phyloP scores from a whole-genome alignment of 108 stramenopile species.

The Chaetoceros tenuissimus region DNA sequence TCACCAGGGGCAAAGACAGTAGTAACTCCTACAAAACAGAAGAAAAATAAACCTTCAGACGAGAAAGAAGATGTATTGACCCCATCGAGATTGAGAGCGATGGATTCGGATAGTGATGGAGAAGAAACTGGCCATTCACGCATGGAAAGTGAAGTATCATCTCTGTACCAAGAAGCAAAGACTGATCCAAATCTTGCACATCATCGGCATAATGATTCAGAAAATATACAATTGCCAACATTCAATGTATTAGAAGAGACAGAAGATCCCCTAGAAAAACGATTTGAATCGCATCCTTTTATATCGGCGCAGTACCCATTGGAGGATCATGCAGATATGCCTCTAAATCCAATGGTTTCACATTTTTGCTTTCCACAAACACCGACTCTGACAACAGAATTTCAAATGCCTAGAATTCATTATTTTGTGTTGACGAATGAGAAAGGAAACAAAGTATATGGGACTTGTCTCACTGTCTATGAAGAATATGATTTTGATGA shows the following conservation, averaged over 20 bases:
- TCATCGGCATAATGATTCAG: background rate
- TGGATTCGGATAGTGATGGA: background rate
- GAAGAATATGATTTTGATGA: constrained; percentile 50
- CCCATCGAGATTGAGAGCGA: background rate
- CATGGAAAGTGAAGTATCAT: too few species aligned
- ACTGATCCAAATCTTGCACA: background rate
- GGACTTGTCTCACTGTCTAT: constrained; percentile 74
- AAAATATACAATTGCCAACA: background rate
- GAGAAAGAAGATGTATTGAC: background rate
- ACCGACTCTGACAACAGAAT: constrained; percentile 47
- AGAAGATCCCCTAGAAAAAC: background rate
- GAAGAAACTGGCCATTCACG: background rate
- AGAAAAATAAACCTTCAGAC: background rate
- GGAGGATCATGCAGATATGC: constrained; percentile 55
- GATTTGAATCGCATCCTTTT: constrained; percentile 39
- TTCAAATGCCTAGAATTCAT: constrained; percentile 70
- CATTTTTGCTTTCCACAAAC: constrained; percentile 79
- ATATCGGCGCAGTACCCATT: constrained; percentile 74
- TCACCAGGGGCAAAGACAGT: background rate
- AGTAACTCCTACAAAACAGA: background rate
- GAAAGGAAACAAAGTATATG: constrained; percentile 72
- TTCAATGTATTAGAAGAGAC: background rate
- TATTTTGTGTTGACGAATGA: constrained; percentile 82
- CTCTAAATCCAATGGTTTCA: constrained; percentile 74
- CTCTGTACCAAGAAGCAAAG: too few species aligned